phyloP scores from a whole-genome alignment of 108 stramenopile species.

The Nannochloropsis granulata region DNA sequence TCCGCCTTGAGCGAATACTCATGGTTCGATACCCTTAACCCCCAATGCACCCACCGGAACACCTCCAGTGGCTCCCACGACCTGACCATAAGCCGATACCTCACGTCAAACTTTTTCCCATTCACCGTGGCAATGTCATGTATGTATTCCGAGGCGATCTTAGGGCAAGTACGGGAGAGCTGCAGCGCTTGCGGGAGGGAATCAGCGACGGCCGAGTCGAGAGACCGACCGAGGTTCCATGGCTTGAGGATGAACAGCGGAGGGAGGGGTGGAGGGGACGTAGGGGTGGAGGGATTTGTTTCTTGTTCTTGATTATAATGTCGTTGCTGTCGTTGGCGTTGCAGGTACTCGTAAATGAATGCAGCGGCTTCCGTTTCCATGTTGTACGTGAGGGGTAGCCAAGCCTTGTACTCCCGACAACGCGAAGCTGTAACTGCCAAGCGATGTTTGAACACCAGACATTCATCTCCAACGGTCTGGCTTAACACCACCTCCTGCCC shows the following conservation, averaged over 20 bases:
- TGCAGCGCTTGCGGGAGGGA: neutral
- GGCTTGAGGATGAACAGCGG: neutral
- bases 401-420: neutral
- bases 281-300: neutral
- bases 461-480: neutral
- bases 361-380: neutral
- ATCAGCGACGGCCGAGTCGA: neutral
- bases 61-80: neutral
- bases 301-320: neutral
- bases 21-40: neutral
- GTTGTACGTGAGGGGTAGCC: neutral
- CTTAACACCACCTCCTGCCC: neutral
- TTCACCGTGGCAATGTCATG: neutral
- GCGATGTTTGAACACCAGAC: neutral
- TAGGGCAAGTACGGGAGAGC: neutral
- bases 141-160: neutral
- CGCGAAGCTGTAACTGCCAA: neutral
- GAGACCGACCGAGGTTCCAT: neutral
- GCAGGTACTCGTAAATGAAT: neutral
- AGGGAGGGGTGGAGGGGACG: neutral
- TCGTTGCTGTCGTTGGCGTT: neutral
- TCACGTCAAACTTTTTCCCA: neutral
- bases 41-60: neutral
- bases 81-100: neutral
- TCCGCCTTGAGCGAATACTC: neutral